Evolutionary conservation across 257 asterid species (phyloP).

Genomic region (Nyctanthes arbortristis): DNA sequence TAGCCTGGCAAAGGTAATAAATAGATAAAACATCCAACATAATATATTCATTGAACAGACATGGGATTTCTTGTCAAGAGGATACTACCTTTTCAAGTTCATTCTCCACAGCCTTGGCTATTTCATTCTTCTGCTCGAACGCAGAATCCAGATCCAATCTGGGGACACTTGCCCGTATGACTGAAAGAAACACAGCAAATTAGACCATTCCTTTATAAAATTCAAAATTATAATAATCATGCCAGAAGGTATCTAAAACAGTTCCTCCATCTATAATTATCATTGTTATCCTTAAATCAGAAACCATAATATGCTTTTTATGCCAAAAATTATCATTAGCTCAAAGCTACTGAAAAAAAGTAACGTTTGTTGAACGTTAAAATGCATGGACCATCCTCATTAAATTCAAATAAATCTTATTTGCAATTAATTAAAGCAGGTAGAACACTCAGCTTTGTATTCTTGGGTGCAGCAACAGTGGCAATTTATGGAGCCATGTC

Average conservation of each 20-base stretch:
- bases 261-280: background rate
- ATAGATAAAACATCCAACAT: background rate
- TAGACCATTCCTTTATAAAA: background rate
- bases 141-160: constrained; percentile 12
- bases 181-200: background rate
- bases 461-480: background rate
- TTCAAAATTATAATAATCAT: background rate
- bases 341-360: background rate
- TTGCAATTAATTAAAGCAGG: background rate
- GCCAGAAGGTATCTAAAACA: background rate
- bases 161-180: constrained; percentile 22
- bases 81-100: constrained; percentile 22
- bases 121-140: constrained; percentile 26
- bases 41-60: background rate
- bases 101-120: constrained; percentile 23
- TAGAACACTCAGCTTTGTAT: background rate
- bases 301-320: background rate
- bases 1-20: constrained; percentile 8
- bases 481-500: background rate
- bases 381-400: background rate
- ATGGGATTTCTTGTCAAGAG: background rate
- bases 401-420: background rate
- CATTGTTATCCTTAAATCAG: background rate
- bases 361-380: background rate
- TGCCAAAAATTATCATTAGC: background rate